Conservation (phyloP, 2,329 filamentous ascomycete species). For the Calonectria honghensis region DNA sequence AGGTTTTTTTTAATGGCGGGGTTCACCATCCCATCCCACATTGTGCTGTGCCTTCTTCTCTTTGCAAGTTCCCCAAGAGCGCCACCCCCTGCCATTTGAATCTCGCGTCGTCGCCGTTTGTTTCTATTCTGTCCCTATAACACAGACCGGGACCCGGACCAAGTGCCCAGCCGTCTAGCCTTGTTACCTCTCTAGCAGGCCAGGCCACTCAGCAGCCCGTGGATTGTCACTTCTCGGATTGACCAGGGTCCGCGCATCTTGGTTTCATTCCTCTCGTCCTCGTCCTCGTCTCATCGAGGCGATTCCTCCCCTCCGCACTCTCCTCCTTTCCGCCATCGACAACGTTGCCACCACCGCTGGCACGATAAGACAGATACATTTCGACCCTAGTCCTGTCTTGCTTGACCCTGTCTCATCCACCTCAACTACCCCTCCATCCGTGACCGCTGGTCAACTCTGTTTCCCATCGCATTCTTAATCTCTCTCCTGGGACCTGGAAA, state of each 20-base stretch:
- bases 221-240: constrained; percentile 56
- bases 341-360: constrained; percentile 19
- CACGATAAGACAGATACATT: constrained; percentile 27
- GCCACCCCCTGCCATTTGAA: constrained; percentile 39
- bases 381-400: constrained; percentile 27
- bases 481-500: constrained; percentile 17
- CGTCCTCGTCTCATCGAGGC: constrained; percentile 33
- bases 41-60: constrained; percentile 24
- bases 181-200: constrained; percentile 45
- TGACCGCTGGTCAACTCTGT: constrained; percentile 32
- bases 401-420: constrained; percentile 25
- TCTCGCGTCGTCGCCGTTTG: constrained; percentile 38
- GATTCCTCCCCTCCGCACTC: constrained; percentile 16
- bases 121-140: constrained; percentile 35
- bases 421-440: constrained; percentile 34
- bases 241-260: constrained; percentile 42
- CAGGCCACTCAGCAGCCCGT: constrained; percentile 47
- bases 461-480: constrained; percentile 24
- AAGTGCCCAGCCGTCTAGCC: constrained; percentile 44
- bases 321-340: constrained; percentile 24
- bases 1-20: constrained; percentile 24
- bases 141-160: constrained; percentile 21
- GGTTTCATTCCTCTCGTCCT: constrained; percentile 39
- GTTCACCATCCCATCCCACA: constrained; percentile 31
- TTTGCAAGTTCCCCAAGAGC: constrained; percentile 26